A percentile compares a stretch with the other conserved stretches of the same genome.
Conservation (phyloP, 768 basidiomycete species). For the Chiua virens region DNA sequence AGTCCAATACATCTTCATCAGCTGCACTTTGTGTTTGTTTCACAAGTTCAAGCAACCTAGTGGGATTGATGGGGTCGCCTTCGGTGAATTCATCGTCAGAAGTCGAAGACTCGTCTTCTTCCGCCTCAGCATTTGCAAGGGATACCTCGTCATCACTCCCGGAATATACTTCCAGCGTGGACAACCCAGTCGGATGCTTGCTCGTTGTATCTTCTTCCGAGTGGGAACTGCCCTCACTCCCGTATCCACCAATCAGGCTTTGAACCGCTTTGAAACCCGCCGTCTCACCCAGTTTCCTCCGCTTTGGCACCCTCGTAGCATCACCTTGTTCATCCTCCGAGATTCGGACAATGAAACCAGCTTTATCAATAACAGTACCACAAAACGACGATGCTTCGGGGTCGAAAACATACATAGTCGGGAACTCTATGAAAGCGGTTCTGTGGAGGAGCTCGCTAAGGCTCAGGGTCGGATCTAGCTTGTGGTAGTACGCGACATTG, state of each 20-base stretch:
- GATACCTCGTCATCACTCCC: slow-evolving; percentile 17
- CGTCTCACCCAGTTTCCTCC: slow-evolving; percentile 52
- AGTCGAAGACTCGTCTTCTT: slow-evolving; percentile 8
- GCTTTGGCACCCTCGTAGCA: slow-evolving; percentile 47
- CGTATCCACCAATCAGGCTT: slow-evolving; percentile 61
- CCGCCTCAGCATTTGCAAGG: slow-evolving; percentile 2
- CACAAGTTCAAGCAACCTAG: slow-evolving; percentile 22
- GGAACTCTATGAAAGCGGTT: slow-evolving; percentile 80
- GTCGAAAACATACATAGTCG: slow-evolving; percentile 77
- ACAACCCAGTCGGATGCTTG: slow-evolving; percentile 12
- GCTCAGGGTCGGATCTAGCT: slow-evolving; percentile 50
- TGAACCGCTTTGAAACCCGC: slow-evolving; percentile 56
- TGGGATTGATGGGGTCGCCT: slow-evolving; percentile 13
- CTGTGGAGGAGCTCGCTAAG: slow-evolving; percentile 51
- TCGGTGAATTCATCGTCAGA: slow-evolving; percentile 15
- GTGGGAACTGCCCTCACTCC: slow-evolving; percentile 47
- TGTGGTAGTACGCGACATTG: slow-evolving; percentile 48
- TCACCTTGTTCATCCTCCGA: slow-evolving; percentile 12
- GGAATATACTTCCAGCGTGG: slow-evolving; percentile 25
- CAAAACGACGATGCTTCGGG: slow-evolving; percentile 50
- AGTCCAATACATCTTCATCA: slow-evolving; percentile 32
- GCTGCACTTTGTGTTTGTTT: slow-evolving; percentile 21
- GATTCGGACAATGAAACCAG: slow-evolving; percentile 38
- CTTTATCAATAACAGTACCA: slow-evolving; percentile 57
- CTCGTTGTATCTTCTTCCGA: slow-evolving; percentile 18